Percentiles rank a stretch among this genome's conserved stretches.
Conservation (phyloP, 2,329 filamentous ascomycete genomes). For the Mariannaea sp. region DNA sequence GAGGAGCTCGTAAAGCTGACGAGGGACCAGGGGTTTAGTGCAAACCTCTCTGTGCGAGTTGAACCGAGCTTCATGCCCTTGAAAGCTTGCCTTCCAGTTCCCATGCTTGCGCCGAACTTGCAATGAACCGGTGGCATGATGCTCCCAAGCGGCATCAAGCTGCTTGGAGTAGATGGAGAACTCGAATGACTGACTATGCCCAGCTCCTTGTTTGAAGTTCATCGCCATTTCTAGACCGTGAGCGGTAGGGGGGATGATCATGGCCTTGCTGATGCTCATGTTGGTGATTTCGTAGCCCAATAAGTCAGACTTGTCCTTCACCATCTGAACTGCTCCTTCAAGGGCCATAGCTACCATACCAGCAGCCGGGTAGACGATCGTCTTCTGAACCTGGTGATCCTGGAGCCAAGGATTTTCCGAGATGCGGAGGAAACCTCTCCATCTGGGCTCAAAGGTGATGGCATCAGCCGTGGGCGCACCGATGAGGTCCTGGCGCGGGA, state of each 20-base stretch:
- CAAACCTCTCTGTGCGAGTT: constrained; percentile 37
- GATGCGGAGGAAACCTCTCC: constrained; percentile 55
- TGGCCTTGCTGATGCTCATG: constrained; percentile 55
- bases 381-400: constrained; percentile 57
- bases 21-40: constrained; percentile 44
- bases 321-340: constrained; percentile 51
- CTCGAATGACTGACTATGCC: constrained; percentile 26
- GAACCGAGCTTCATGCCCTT: constrained; percentile 30
- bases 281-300: constrained; percentile 50
- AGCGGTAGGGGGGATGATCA: constrained; percentile 53
- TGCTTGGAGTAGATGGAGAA: constrained; percentile 56
- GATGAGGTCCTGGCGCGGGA: constrained; percentile 56
- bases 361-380: constrained; percentile 56
- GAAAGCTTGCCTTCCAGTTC: constrained; percentile 27
- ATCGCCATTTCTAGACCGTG: constrained; percentile 57
- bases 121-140: constrained; percentile 47
- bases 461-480: constrained; percentile 52
- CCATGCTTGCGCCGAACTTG: constrained; percentile 36
- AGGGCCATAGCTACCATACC: constrained; percentile 56
- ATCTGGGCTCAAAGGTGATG: constrained; percentile 51
- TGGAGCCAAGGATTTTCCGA: constrained; percentile 57
- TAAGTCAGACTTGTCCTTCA: constrained; percentile 29
- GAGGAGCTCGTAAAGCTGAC: constrained; percentile 56
- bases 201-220: constrained; percentile 45
- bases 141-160: constrained; percentile 47